These are phyloP conservation scores for Bathelium albidoporum DNA, from an alignment of 495 filamentous ascomycete genomes.

Conservation along the genomic window DNA sequence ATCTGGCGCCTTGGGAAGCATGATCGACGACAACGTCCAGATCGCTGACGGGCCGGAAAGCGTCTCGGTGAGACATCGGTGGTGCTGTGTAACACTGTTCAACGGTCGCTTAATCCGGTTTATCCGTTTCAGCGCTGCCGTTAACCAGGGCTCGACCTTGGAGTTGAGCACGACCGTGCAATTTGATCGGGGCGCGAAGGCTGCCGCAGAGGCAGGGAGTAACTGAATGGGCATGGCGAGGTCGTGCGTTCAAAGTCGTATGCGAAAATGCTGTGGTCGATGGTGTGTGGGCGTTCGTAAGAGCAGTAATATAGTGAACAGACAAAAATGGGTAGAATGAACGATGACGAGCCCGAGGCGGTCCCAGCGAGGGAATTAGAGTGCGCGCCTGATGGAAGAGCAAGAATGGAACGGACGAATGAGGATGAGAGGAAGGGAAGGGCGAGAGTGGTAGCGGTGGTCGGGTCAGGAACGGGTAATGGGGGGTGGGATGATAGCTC, in stretches of 20 bases:
- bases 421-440: constrained; percentile 28
- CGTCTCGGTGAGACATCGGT: constrained; percentile 91
- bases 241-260: constrained; percentile 31
- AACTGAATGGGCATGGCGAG: constrained; percentile 80
- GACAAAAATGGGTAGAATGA: constrained; percentile 17
- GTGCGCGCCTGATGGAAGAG: constrained; percentile 39
- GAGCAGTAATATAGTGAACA: constrained; percentile 13
- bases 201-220: constrained; percentile 87
- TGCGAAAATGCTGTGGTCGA: constrained; percentile 10
- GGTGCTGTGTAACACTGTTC: constrained; percentile 95
- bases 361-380: constrained; percentile 51
- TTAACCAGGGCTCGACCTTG: constrained; percentile 97
- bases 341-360: constrained; percentile 23
- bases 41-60: constrained; percentile 85
- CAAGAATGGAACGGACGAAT: constrained; percentile 32
- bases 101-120: constrained; percentile 95
- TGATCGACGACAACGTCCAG: constrained; percentile 90
- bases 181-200: constrained; percentile 90
- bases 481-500: constrained; percentile 17
- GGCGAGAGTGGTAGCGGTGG: constrained; percentile 23
- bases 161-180: constrained; percentile 89
- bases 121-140: constrained; percentile 90
- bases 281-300: constrained; percentile 16
- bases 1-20: constrained; percentile 86
- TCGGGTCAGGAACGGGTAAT: constrained; percentile 20